These are phyloP conservation scores for Erysimum pusillum DNA, from an alignment of 441 rosid genomes.

Conservation along the genomic window DNA sequence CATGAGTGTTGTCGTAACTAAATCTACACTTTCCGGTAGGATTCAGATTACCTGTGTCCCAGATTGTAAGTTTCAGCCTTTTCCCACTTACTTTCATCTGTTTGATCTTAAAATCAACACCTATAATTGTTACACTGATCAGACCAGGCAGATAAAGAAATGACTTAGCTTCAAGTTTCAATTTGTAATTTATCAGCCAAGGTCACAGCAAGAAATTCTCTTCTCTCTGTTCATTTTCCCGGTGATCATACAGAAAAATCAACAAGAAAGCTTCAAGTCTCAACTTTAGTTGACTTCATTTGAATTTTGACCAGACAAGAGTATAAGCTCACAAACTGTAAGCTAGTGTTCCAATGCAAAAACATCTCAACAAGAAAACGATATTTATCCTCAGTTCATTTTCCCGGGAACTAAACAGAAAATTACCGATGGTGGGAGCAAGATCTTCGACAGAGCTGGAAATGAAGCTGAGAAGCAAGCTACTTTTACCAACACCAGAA, in stretches of 20 bases:
- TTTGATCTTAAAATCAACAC: conserved; percentile 98
- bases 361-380: neutral
- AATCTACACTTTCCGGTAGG: neutral
- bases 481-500: conserved; percentile 63
- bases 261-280: conserved; percentile 11
- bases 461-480: conserved; percentile 72
- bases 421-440: conserved; percentile 56
- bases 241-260: neutral
- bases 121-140: conserved; percentile 49
- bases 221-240: neutral
- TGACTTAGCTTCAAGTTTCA: conserved; percentile 9
- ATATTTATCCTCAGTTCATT: conserved; percentile 10
- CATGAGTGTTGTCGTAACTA: conserved; percentile 4
- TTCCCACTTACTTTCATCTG: conserved; percentile 79
- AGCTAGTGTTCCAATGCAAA: conserved; percentile 1
- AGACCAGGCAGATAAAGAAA: conserved; percentile 4
- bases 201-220: neutral
- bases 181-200: neutral
- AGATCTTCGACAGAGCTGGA: conserved; percentile 62
- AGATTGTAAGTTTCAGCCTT: conserved; percentile 89
- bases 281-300: conserved; percentile 33
- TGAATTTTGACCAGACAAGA: conserved; percentile 11
- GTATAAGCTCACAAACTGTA: conserved; percentile 1
- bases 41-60: conserved; percentile 85
- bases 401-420: conserved; percentile 25